Evolutionary conservation across 2,329 filamentous ascomycete species (phyloP).

Genomic region (Mollisiaceae sp.): DNA sequence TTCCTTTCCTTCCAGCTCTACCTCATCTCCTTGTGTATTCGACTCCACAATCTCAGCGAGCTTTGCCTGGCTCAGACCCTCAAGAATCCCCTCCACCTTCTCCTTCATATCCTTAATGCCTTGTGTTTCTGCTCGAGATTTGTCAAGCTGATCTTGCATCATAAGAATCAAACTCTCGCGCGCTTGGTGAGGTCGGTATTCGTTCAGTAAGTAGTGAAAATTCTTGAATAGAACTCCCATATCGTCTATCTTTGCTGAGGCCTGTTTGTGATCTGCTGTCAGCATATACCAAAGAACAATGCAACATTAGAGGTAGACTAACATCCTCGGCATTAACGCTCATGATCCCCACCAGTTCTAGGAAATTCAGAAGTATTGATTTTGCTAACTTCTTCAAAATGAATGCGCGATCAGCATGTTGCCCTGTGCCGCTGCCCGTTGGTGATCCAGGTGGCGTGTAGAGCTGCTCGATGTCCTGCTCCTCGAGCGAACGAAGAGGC

Average conservation of each 20-base stretch:
- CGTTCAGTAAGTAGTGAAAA: slow-evolving; percentile 90
- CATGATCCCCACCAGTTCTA: slow-evolving; percentile 79
- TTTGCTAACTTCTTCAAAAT: slow-evolving; percentile 81
- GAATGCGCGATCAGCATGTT: slow-evolving; percentile 66
- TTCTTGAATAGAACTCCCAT: slow-evolving; percentile 85
- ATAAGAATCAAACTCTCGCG: slow-evolving; percentile 83
- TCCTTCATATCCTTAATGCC: slow-evolving; percentile 70
- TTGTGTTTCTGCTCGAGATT: slow-evolving; percentile 73
- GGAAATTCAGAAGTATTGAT: slow-evolving; percentile 84
- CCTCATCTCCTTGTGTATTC: slow-evolving; percentile 25
- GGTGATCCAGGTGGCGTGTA: slow-evolving; percentile 49
- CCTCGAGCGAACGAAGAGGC: slow-evolving; percentile 68
- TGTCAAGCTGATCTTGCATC: slow-evolving; percentile 84
- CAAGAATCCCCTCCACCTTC: slow-evolving; percentile 75
- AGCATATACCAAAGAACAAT: slow-evolving; percentile 1
- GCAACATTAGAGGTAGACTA: slow-evolving; percentile 24
- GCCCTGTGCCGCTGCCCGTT: slow-evolving; percentile 48
- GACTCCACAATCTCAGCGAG: slow-evolving; percentile 22
- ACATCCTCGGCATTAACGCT: slow-evolving; percentile 66
- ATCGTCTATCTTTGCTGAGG: slow-evolving; percentile 75
- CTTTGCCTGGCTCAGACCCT: slow-evolving; percentile 64
- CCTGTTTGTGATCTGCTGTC: slow-evolving; percentile 47
- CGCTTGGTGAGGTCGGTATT: slow-evolving; percentile 92
- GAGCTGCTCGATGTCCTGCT: slow-evolving; percentile 74
- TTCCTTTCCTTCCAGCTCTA: slow-evolving; percentile 37